Base-by-base conservation (phyloP, 2,329 filamentous ascomycete species). In the Stemphylium beticola region DNA sequence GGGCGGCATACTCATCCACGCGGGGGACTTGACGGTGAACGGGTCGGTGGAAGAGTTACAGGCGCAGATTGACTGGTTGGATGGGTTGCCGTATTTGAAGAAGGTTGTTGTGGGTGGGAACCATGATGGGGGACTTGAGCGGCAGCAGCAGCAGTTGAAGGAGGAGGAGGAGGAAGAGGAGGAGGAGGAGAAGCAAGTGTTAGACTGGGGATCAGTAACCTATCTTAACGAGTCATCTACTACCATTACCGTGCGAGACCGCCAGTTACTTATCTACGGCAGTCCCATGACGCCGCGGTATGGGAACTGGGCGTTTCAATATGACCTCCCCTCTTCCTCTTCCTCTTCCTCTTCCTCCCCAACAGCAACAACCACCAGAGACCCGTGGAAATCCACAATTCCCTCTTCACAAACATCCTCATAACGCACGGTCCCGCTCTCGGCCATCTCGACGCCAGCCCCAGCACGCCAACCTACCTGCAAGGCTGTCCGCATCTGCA, bases 91-190 rank as follows among this genome's bases (percentile, higher is more conserved):
- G 34, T 91, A 96, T 68, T 74, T 76, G 24, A 81, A 93, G 74
- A 96, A 96, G 75, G 80, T 96, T 26, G 82, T 92, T 34, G 85
- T 96, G 31, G 86, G 86, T 14, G 93, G 93, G 1, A 96, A 96
- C 69, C 93, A 96, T 73, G 93, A 96, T 15, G 9, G 56, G 6
- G 31, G 60, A 3, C 57, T 68, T 5, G 59, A 64, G 22, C 9
- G 20, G 34, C 1, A 37, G 4, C 8, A 17, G 9, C 11, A 37
- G n/a, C n/a, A 37, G n/a, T n/a, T n/a, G n/a, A n/a, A n/a, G n/a
- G n/a, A n/a, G n/a, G n/a, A n/a, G n/a, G n/a, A n/a, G n/a, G n/a
- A n/a, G n/a, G n/a, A n/a, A n/a, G n/a, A n/a, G n/a, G n/a, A n/a
- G n/a, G n/a, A n/a, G 10, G 18, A 8, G 7, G 8, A 7, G 14